Conservation (phyloP, 495 filamentous ascomycete genomes). For the Lophiotrema nucula region DNA sequence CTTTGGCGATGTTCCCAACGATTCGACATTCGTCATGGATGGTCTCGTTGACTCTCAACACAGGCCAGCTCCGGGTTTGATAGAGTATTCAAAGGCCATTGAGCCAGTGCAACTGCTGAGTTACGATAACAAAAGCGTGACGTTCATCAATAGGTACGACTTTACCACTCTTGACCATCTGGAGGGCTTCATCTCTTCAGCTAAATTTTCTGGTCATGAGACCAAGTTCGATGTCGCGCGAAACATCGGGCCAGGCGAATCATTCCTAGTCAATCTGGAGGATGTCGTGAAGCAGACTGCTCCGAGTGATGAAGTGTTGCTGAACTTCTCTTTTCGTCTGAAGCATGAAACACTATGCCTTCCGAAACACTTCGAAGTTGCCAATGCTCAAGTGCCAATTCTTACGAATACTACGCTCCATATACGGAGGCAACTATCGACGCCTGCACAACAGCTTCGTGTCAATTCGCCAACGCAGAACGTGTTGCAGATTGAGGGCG, state of each 20-base stretch:
- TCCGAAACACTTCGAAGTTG: slow-evolving; percentile 2
- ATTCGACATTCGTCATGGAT: slow-evolving; percentile 65
- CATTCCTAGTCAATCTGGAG: background rate
- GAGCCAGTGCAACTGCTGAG: slow-evolving; percentile 48
- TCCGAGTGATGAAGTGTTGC: slow-evolving; percentile 10
- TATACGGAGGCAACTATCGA: background rate
- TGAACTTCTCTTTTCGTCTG: slow-evolving; percentile 18
- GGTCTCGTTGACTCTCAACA: slow-evolving; percentile 60
- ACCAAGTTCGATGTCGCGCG: background rate
- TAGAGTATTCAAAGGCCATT: slow-evolving; percentile 62
- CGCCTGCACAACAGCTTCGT: background rate
- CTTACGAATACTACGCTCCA: background rate
- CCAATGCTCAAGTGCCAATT: slow-evolving; percentile 28
- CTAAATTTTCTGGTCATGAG: background rate
- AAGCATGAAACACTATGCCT: slow-evolving; percentile 2
- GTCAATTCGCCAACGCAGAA: background rate
- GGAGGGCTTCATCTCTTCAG: slow-evolving; percentile 29
- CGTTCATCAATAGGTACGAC: slow-evolving; percentile 53
- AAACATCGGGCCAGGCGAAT: slow-evolving; percentile 8
- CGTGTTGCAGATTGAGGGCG: background rate
- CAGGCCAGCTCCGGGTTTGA: slow-evolving; percentile 56
- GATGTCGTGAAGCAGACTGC: background rate
- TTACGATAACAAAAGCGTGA: slow-evolving; percentile 6
- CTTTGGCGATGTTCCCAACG: slow-evolving; percentile 64
- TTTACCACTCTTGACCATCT: slow-evolving; percentile 53